Evolutionary conservation across 495 filamentous ascomycete species (phyloP).

Genomic region (Stereocaulon alpinum): DNA sequence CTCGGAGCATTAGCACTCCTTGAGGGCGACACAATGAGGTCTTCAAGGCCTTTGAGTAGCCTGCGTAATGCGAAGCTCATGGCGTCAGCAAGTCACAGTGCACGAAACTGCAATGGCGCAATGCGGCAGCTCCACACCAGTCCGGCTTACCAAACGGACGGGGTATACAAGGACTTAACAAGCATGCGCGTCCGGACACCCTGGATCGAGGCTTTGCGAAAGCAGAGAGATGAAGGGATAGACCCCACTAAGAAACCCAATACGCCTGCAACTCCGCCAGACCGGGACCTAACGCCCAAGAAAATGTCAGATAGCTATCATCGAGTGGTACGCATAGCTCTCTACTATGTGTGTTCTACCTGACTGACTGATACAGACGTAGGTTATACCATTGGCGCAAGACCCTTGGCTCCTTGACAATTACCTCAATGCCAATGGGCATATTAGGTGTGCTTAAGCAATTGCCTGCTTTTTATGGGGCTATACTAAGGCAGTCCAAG

Average conservation of each 20-base stretch:
- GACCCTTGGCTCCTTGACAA: slow-evolving; percentile 63
- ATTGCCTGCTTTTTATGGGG: not conserved
- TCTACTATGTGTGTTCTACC: not conserved
- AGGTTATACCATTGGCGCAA: slow-evolving; percentile 55
- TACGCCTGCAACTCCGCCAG: slow-evolving; percentile 25
- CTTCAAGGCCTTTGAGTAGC: not conserved
- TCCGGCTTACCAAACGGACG: slow-evolving; percentile 30
- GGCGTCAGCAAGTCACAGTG: not conserved
- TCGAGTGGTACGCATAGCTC: slow-evolving; percentile 39
- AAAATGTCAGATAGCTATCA: slow-evolving; percentile 57
- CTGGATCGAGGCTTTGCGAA: slow-evolving; percentile 57
- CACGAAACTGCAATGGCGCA: not conserved
- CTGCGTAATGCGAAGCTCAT: not conserved
- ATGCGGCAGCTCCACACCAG: slow-evolving; percentile 10
- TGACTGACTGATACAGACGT: slow-evolving; percentile 18
- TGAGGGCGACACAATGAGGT: not conserved
- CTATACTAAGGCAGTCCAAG: slow-evolving; percentile 24
- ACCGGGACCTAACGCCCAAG: slow-evolving; percentile 47
- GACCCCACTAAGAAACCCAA: slow-evolving; percentile 21
- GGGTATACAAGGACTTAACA: slow-evolving; percentile 41
- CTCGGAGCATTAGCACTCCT: not conserved
- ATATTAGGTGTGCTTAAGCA: slow-evolving; percentile 40
- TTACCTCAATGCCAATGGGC: slow-evolving; percentile 56
- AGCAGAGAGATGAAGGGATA: slow-evolving; percentile 36
- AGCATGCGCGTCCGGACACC: slow-evolving; percentile 52